Percentiles rank a stretch among this genome's conserved stretches.
Evolutionary conservation across 169 alveolate genomes (phyloP).

Genomic region (Cryptosporidium bovis): DNA sequence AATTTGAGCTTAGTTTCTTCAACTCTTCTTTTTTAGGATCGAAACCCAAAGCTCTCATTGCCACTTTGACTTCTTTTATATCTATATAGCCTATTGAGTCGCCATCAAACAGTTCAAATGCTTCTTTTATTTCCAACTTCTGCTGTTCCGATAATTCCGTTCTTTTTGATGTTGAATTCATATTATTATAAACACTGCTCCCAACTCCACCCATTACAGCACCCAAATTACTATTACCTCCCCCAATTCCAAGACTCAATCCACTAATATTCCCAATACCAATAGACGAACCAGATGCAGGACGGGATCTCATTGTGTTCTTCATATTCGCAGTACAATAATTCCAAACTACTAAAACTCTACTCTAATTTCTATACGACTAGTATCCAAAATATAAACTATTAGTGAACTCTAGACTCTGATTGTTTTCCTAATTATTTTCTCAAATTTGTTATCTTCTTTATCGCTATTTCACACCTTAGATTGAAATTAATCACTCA

Average conservation of each 20-base stretch:
- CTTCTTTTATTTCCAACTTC: conserved; percentile 95
- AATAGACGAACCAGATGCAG: conserved; percentile 51
- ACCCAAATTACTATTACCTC: conserved; percentile 60
- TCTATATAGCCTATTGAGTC: conserved; percentile 96
- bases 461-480: too few relatives aligned
- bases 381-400: too few relatives aligned
- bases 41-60: conserved; percentile 98
- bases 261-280: conserved; percentile 25
- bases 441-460: too few relatives aligned
- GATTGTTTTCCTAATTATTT: too few relatives aligned
- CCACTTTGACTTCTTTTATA: conserved; percentile 97
- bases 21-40: conserved; percentile 96
- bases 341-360: background rate
- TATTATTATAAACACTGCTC: background rate
- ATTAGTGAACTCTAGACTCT: too few relatives aligned
- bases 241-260: conserved; percentile 29
- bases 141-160: conserved; percentile 87
- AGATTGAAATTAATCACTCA: too few relatives aligned
- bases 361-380: background rate
- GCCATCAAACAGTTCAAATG: conserved; percentile 97
- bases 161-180: conserved; percentile 67
- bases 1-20: conserved; percentile 82
- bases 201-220: conserved; percentile 1
- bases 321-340: conserved; percentile 10
- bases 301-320: conserved; percentile 52